These are phyloP conservation scores for Tylopilus sp. DNA, from an alignment of 768 basidiomycete genomes.

Conservation along the genomic window DNA sequence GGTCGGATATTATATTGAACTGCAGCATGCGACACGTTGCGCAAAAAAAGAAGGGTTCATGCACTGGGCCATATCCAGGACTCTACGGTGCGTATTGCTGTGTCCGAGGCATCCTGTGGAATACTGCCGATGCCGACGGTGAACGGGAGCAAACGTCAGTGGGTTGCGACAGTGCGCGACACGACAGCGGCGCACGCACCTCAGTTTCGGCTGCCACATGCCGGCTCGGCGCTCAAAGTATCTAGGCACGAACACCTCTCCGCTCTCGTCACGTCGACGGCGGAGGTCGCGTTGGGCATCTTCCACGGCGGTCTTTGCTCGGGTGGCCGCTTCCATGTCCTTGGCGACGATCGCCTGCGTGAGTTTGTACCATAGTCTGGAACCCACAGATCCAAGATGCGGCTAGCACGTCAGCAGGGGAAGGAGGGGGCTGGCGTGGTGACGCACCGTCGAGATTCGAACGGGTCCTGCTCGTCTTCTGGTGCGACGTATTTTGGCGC, in stretches of 20 bases:
- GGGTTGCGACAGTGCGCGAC: not conserved
- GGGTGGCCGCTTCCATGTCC: constrained; percentile 94
- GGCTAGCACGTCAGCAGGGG: too few species aligned
- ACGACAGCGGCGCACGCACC: constrained; percentile 40
- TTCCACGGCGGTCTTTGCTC: constrained; percentile 86
- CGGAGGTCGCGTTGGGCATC: constrained; percentile 86
- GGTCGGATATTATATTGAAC: constrained; percentile 24
- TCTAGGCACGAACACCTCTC: constrained; percentile 63
- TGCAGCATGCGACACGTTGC: constrained; percentile 4
- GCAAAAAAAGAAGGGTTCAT: constrained; percentile 5
- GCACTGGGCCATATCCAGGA: constrained; percentile 69
- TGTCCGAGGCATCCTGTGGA: constrained; percentile 58
- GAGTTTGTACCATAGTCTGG: constrained; percentile 68
- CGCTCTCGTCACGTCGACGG: constrained; percentile 68
- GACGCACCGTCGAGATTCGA: constrained; percentile 81
- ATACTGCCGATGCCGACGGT: constrained; percentile 41
- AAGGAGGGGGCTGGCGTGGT: not conserved
- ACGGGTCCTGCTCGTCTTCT: constrained; percentile 82
- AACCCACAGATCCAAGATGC: too few species aligned
- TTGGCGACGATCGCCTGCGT: constrained; percentile 81
- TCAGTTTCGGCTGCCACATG: constrained; percentile 79
- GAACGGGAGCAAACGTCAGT: not conserved
- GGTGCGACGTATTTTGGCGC: constrained; percentile 83
- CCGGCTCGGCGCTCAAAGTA: constrained; percentile 81
- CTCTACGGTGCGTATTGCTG: constrained; percentile 63